phyloP scores from a whole-genome alignment of 306 rosid species.

The Myrica gale region DNA sequence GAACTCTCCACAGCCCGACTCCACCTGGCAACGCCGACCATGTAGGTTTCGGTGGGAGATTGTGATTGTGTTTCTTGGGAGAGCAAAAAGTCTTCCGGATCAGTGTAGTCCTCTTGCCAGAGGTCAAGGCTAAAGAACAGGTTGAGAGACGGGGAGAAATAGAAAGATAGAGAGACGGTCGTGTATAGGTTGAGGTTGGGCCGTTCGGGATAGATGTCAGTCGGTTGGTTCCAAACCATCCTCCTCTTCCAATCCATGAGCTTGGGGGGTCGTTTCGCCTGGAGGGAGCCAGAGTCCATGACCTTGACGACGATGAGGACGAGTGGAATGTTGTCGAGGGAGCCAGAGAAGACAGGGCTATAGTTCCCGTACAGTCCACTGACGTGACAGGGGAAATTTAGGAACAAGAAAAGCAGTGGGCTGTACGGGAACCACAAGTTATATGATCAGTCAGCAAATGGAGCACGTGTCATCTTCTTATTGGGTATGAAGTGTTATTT shows the following conservation, averaged over 20 bases:
- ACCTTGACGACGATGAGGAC: slow-evolving; percentile 71
- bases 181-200: no score
- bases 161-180: slow-evolving; percentile 16
- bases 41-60: slow-evolving; percentile 35
- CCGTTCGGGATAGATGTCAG: no score
- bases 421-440: no score
- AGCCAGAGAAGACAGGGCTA: slow-evolving; percentile 69
- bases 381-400: no score
- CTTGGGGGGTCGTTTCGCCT: slow-evolving; percentile 77
- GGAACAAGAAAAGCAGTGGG: no score
- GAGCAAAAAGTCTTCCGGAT: not conserved
- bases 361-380: no score
- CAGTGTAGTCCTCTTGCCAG: no score
- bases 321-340: slow-evolving; percentile 34
- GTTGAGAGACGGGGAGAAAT: no score
- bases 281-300: slow-evolving; percentile 77
- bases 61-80: not conserved
- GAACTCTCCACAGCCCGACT: slow-evolving; percentile 52
- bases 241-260: slow-evolving; percentile 67
- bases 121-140: not conserved
- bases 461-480: no score
- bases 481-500: no score
- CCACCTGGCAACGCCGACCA: slow-evolving; percentile 63
- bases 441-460: no score
- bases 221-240: slow-evolving; percentile 23